Evolutionary conservation across 495 filamentous ascomycete genomes (phyloP).

Genomic region (Terfezia claveryi): DNA sequence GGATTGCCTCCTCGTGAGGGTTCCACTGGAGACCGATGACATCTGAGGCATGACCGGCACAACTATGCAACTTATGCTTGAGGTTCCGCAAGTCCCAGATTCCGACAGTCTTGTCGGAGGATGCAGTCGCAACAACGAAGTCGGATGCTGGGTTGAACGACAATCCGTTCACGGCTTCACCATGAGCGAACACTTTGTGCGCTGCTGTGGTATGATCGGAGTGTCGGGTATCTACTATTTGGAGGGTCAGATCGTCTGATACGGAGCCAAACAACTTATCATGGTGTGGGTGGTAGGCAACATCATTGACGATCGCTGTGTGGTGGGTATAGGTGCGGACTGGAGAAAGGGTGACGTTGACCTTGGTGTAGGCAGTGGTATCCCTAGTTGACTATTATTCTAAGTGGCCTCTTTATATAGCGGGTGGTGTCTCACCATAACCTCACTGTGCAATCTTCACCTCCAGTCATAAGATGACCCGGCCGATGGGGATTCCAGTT

Average conservation of each 20-base stretch:
- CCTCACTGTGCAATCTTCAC: constrained; percentile 71
- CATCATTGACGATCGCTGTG: constrained; percentile 80
- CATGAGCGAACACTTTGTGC: constrained; percentile 42
- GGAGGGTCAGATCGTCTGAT: constrained; percentile 82
- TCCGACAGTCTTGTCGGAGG: constrained; percentile 81
- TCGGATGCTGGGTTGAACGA: constrained; percentile 82
- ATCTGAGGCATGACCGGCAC: constrained; percentile 65
- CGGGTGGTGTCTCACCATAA: constrained; percentile 45
- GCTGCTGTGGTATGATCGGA: constrained; percentile 39
- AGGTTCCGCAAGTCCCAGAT: constrained; percentile 88
- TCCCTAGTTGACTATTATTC: constrained; percentile 33
- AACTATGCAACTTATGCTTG: constrained; percentile 59
- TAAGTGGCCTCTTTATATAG: neutral
- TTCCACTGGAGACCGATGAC: constrained; percentile 90
- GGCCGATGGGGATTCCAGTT: constrained; percentile 72
- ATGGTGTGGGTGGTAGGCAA: constrained; percentile 75
- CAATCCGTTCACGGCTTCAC: constrained; percentile 81
- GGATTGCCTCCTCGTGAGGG: constrained; percentile 62
- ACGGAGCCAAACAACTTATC: constrained; percentile 69
- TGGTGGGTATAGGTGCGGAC: constrained; percentile 66
- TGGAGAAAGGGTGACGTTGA: constrained; percentile 47
- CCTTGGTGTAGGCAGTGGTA: constrained; percentile 44
- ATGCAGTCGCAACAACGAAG: constrained; percentile 71
- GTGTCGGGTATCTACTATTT: constrained; percentile 67
- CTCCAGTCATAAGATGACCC: constrained; percentile 71